A percentile compares a stretch with the other conserved stretches of the same genome.
phyloP scores from a whole-genome alignment of 805 yeast genomes.

The Wickerhamomyces bovis region DNA sequence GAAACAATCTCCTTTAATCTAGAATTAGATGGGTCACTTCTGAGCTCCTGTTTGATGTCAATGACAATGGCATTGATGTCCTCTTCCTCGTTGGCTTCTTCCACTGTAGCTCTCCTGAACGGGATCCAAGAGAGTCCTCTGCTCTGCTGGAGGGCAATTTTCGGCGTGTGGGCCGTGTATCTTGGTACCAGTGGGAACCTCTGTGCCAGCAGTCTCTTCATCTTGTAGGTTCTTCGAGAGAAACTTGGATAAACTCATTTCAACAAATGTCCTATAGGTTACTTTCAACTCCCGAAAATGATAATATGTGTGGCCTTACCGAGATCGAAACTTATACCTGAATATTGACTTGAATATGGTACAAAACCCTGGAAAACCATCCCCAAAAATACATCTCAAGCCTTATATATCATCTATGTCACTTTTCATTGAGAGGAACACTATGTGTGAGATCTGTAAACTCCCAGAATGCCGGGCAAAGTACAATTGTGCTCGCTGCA shows the following conservation, averaged over 20 bases:
- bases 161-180: not conserved
- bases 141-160: not conserved
- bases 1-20: conserved; percentile 3
- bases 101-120: conserved; percentile 2
- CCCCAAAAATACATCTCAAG: no score
- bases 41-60: conserved; percentile 8
- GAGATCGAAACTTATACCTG: not conserved
- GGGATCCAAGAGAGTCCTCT: conserved; percentile 9
- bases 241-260: not conserved
- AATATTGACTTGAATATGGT: no score
- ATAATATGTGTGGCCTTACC: not conserved
- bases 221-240: not conserved
- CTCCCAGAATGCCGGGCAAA: not conserved
- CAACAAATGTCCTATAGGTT: not conserved
- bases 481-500: conserved; percentile 7
- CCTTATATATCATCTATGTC: not conserved
- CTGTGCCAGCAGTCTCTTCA: not conserved
- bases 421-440: not conserved
- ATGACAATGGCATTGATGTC: conserved; percentile 6
- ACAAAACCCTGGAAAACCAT: no score
- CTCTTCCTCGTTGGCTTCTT: conserved; percentile 1
- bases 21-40: not conserved
- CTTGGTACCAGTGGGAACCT: not conserved
- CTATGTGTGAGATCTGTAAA: not conserved
- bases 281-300: not conserved